phyloP scores from a whole-genome alignment of 352 stramenopile species.

The Saprolegnia parasitica region DNA sequence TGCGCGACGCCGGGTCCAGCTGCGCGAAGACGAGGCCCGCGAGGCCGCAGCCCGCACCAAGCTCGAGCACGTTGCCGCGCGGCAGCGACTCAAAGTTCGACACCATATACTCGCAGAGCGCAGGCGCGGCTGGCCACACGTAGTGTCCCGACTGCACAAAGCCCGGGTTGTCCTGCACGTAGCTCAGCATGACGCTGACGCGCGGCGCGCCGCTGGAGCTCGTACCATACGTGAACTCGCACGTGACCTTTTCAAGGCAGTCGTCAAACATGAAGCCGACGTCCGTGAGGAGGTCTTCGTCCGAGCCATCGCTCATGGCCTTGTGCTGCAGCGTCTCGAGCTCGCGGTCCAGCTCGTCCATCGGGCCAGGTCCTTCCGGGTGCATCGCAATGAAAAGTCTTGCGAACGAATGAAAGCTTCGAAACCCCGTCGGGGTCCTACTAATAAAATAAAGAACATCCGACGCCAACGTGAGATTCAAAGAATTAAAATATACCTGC shows the following conservation, averaged over 20 bases:
- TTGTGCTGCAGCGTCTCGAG: slow-evolving; percentile 30
- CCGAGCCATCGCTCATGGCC: neutral
- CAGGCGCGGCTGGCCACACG: slow-evolving; percentile 60
- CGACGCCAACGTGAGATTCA: neutral
- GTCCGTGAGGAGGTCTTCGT: slow-evolving; percentile 32
- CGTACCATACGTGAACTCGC: slow-evolving; percentile 51
- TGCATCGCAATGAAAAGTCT: slow-evolving; percentile 11
- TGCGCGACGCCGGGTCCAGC: slow-evolving; percentile 46
- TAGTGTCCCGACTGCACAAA: slow-evolving; percentile 49
- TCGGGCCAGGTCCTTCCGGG: neutral
- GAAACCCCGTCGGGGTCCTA: neutral
- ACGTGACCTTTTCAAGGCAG: slow-evolving; percentile 59
- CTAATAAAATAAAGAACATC: slow-evolving; percentile 4
- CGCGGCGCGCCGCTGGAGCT: slow-evolving; percentile 52
- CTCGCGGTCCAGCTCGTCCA: slow-evolving; percentile 25
- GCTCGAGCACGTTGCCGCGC: slow-evolving; percentile 50
- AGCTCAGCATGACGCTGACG: slow-evolving; percentile 66
- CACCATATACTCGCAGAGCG: slow-evolving; percentile 61
- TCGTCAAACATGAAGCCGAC: slow-evolving; percentile 68
- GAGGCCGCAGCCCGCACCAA: slow-evolving; percentile 62
- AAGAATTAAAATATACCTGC: neutral
- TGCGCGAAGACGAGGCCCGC: slow-evolving; percentile 53
- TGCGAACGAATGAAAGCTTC: neutral
- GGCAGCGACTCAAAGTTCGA: slow-evolving; percentile 45
- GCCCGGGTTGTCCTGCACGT: slow-evolving; percentile 51